Percentiles rank a stretch among this genome's conserved stretches.
Evolutionary conservation across 139 green algal species (phyloP).

Genomic region (Microglena sp.): DNA sequence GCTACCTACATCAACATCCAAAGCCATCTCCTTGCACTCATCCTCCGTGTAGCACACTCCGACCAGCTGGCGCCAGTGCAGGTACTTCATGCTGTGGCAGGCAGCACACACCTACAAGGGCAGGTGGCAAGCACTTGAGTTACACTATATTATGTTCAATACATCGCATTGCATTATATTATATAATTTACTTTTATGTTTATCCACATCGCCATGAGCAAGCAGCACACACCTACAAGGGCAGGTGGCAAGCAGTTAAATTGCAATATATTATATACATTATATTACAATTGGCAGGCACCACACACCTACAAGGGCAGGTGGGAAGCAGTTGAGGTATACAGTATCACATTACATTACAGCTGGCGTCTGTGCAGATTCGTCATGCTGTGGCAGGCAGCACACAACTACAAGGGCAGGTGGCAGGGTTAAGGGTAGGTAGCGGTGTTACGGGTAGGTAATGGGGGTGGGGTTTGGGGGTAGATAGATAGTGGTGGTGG

Average conservation of each 20-base stretch:
- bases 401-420: background rate
- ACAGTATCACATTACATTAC: background rate
- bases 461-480: too few species aligned
- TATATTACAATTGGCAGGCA: background rate
- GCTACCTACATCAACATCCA: too few species aligned
- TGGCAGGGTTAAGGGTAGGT: too few species aligned
- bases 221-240: conserved; percentile 80
- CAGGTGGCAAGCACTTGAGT: background rate
- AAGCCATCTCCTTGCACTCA: conserved; percentile 94
- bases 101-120: conserved; percentile 81
- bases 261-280: background rate
- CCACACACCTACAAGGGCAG: background rate
- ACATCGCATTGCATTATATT: too few species aligned
- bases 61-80: conserved; percentile 93
- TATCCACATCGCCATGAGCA: too few species aligned
- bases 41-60: conserved; percentile 95
- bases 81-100: conserved; percentile 86
- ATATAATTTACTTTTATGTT: too few species aligned
- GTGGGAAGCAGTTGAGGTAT: background rate
- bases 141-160: background rate
- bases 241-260: background rate
- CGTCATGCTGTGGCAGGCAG: background rate
- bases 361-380: background rate
- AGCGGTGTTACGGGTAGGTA: too few species aligned
- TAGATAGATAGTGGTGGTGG: too few species aligned